Conservation (phyloP, 495 filamentous ascomycete genomes). For the Lophiostoma macrostomum region DNA sequence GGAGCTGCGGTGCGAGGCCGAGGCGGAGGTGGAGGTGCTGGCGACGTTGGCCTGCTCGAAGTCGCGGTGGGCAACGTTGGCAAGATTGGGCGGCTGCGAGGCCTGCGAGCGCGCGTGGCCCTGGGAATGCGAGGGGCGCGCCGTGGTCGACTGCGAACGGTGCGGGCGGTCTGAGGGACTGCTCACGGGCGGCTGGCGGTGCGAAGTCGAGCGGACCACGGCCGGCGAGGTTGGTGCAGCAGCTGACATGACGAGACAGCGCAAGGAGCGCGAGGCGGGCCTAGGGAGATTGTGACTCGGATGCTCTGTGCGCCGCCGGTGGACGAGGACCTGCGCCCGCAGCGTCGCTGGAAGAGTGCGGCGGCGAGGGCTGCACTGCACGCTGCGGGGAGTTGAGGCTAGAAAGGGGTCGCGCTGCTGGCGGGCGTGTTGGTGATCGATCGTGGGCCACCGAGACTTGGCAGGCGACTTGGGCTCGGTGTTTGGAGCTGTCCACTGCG, state of each 20-base stretch:
- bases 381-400: too few relatives aligned
- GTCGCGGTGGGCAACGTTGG: slow-evolving; percentile 55
- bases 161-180: slow-evolving; percentile 53
- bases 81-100: slow-evolving; percentile 50
- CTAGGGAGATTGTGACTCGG: not conserved
- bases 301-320: not conserved
- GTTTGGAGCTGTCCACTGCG: too few relatives aligned
- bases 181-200: slow-evolving; percentile 46
- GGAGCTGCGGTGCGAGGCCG: slow-evolving; percentile 52
- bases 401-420: too few relatives aligned
- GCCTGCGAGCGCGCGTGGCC: slow-evolving; percentile 48
- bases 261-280: slow-evolving; percentile 20
- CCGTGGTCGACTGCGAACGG: slow-evolving; percentile 55
- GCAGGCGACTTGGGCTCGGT: too few relatives aligned
- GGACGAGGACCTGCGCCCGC: too few relatives aligned
- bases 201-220: slow-evolving; percentile 55
- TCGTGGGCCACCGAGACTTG: too few relatives aligned
- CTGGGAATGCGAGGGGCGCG: slow-evolving; percentile 50
- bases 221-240: slow-evolving; percentile 46
- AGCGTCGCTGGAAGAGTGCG: too few relatives aligned
- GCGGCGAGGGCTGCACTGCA: too few relatives aligned
- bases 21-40: slow-evolving; percentile 38
- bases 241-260: slow-evolving; percentile 50
- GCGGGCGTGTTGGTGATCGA: too few relatives aligned
- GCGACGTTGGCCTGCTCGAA: slow-evolving; percentile 55